A percentile compares a stretch with the other conserved stretches of the same genome.
phyloP scores from a whole-genome alignment of 441 rosid species.

The Syzygium syzygioides region DNA sequence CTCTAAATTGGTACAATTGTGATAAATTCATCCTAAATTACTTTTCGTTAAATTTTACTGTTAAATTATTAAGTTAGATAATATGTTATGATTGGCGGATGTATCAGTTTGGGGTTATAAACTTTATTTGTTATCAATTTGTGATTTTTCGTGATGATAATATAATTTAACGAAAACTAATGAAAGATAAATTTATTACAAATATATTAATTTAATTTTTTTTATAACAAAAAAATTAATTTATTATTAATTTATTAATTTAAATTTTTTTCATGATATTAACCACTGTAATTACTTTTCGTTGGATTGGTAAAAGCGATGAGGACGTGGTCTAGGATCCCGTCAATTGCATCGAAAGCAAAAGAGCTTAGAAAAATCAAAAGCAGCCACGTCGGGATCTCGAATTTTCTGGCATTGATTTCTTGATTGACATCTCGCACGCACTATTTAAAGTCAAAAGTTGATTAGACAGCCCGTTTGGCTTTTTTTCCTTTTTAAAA shows the following conservation, averaged over 20 bases:
- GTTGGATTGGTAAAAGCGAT: not conserved
- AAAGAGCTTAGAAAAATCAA: not conserved
- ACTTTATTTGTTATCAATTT: no score
- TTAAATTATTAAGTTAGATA: no score
- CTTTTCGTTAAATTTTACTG: no score
- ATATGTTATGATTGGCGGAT: no score
- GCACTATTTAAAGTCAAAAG: rapidly evolving
- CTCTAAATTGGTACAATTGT: no score
- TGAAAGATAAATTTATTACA: no score
- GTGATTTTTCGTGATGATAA: no score
- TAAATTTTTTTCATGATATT: not conserved
- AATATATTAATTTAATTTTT: not conserved
- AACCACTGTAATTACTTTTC: not conserved
- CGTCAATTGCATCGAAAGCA: not conserved
- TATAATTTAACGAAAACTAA: no score
- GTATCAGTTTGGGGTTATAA: no score
- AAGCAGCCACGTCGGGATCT: not conserved
- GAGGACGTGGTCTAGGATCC: not conserved
- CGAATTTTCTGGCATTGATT: not conserved
- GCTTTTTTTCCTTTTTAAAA: no score
- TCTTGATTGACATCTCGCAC: not conserved
- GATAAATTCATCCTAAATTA: no score
- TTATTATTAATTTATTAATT: not conserved
- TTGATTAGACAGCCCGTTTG: not conserved
- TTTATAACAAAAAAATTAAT: no score